A percentile compares a stretch with the other conserved stretches of the same genome.
Evolutionary conservation across 192 early-diverging fungal genomes (phyloP).

Genomic region (Physocladia obscura): DNA sequence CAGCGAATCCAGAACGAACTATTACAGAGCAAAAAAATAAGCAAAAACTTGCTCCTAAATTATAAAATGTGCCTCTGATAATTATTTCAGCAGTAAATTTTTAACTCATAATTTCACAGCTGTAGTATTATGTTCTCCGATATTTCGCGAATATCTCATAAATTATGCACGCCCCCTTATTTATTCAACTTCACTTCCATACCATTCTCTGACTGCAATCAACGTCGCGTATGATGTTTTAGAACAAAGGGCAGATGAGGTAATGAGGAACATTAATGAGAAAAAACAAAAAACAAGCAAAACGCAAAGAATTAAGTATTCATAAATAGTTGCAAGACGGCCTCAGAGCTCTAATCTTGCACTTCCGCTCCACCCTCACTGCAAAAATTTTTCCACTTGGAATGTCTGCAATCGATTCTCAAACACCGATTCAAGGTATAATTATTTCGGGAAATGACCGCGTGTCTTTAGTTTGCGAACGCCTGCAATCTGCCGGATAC

Average conservation of each 20-base stretch:
- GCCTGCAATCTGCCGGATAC: constrained; percentile 49
- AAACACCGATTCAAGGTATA: constrained; percentile 76
- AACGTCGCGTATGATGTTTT: constrained; percentile 66
- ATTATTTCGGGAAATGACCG: constrained; percentile 65
- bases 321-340: too few species aligned
- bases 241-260: constrained; percentile 50
- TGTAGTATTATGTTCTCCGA: constrained; percentile 63
- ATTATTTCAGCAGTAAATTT: too few species aligned
- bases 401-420: constrained; percentile 59
- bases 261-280: too few species aligned
- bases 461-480: constrained; percentile 43
- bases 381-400: constrained; percentile 1
- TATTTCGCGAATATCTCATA: constrained; percentile 68
- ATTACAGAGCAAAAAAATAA: too few species aligned
- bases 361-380: constrained; percentile 46
- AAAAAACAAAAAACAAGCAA: too few species aligned
- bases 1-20: too few species aligned
- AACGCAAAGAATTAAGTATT: too few species aligned
- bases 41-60: too few species aligned
- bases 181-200: constrained; percentile 76
- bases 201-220: constrained; percentile 65
- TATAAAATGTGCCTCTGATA: too few species aligned
- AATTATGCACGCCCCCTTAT: constrained; percentile 82
- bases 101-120: constrained; percentile 49
- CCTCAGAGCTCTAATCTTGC: constrained; percentile 44